These are phyloP conservation scores for Blastobotrys robertii DNA, from an alignment of 805 yeast species.

Conservation along the genomic window DNA sequence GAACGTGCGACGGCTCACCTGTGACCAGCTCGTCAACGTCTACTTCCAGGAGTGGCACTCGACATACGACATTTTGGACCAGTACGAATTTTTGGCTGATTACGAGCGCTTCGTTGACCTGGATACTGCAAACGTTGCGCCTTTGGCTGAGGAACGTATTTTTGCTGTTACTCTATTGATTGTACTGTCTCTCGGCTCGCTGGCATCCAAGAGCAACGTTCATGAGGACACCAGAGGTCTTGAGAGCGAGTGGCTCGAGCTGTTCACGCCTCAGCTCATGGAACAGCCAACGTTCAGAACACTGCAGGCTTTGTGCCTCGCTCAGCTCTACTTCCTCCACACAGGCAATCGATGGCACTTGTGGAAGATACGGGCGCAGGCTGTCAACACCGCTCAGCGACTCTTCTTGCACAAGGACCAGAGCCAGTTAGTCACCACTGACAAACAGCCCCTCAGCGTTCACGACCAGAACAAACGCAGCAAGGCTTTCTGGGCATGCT, in stretches of 20 bases:
- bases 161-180: constrained; percentile 22
- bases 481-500: constrained; percentile 75
- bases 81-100: constrained; percentile 52
- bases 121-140: constrained; percentile 1
- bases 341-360: constrained; percentile 66
- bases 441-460: constrained; percentile 54
- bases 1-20: constrained; percentile 40
- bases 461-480: constrained; percentile 77
- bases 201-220: constrained; percentile 5
- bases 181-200: constrained; percentile 22
- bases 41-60: constrained; percentile 76
- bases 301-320: constrained; percentile 56
- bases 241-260: constrained; percentile 19
- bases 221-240: constrained; percentile 5
- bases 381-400: constrained; percentile 77
- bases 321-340: constrained; percentile 60
- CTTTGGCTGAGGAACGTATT: constrained; percentile 1
- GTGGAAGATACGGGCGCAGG: constrained; percentile 66
- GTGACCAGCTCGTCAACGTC: constrained; percentile 58
- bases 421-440: constrained; percentile 37
- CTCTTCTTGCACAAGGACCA: constrained; percentile 80
- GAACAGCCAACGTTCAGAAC: constrained; percentile 16
- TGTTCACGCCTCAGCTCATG: constrained; percentile 9
- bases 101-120: constrained; percentile 35
- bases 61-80: constrained; percentile 59